Conservation (phyloP, 1,284 basidiomycete genomes). For the Serendipita sp. region DNA sequence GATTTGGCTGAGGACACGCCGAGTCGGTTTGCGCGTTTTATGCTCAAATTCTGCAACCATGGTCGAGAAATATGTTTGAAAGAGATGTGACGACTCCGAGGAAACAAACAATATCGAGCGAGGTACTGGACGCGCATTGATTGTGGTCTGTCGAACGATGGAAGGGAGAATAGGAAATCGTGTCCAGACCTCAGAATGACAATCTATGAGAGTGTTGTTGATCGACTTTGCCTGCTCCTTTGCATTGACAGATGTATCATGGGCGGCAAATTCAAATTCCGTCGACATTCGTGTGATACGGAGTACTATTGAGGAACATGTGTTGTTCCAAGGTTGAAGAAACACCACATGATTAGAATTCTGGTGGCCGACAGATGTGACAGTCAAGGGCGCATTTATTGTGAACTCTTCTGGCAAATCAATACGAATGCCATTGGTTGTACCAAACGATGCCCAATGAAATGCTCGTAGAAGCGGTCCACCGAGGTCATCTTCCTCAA, state of each 20-base stretch:
- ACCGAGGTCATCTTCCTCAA: constrained; percentile 16
- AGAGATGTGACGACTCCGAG: constrained; percentile 22
- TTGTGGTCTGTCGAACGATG: constrained; percentile 33
- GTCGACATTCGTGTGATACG: constrained; percentile 39
- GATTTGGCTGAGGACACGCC: constrained; percentile 28
- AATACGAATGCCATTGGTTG: constrained; percentile 28
- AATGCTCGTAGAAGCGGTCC: constrained; percentile 24
- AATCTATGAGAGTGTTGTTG: constrained; percentile 41
- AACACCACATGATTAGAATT: constrained; percentile 29
- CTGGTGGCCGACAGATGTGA: constrained; percentile 35
- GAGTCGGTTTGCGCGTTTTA: constrained; percentile 36
- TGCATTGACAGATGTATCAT: not conserved
- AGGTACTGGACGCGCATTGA: constrained; percentile 17
- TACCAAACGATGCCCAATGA: constrained; percentile 44
- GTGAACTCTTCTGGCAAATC: constrained; percentile 19
- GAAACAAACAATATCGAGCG: constrained; percentile 32
- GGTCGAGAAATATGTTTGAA: constrained; percentile 29
- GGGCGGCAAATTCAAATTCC: constrained; percentile 34
- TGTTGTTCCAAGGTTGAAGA: constrained; percentile 22
- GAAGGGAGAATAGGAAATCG: constrained; percentile 46
- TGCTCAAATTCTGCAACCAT: constrained; percentile 34
- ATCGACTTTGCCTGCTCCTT: constrained; percentile 16
- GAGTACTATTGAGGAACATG: constrained; percentile 30
- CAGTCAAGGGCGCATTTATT: constrained; percentile 16
- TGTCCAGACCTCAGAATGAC: constrained; percentile 46